phyloP scores from a whole-genome alignment of 768 basidiomycete genomes.

The Boletus tylopilopsis region DNA sequence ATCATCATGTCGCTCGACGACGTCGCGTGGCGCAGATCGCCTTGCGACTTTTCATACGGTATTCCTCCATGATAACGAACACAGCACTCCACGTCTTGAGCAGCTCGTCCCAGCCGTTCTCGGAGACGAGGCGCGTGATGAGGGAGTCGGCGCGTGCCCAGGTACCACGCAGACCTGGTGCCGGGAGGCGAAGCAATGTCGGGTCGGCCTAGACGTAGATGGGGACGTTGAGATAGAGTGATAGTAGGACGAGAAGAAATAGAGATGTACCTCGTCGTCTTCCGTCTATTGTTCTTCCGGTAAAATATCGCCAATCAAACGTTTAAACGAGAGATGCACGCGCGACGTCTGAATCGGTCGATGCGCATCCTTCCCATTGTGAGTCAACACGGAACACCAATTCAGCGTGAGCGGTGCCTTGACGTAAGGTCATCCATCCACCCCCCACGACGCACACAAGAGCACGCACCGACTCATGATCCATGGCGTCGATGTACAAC shows the following conservation, averaged over 20 bases:
- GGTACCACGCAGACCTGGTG: constrained; percentile 90
- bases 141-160: constrained; percentile 94
- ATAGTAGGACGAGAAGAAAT: too few species aligned
- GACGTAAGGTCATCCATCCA: too few species aligned
- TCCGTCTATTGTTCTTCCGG: constrained; percentile 79
- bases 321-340: constrained; percentile 82
- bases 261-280: constrained; percentile 76
- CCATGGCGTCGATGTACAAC: constrained; percentile 84
- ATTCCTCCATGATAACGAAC: constrained; percentile 99
- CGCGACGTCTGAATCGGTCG: constrained; percentile 74
- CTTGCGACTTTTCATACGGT: constrained; percentile 89
- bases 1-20: too few species aligned
- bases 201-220: constrained; percentile 69
- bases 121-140: constrained; percentile 84
- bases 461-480: constrained; percentile 63
- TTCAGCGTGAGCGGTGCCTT: constrained; percentile 87
- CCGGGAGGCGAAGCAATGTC: constrained; percentile 89
- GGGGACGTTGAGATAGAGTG: too few species aligned
- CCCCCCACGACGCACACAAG: background rate
- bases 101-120: constrained; percentile 98
- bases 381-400: constrained; percentile 99
- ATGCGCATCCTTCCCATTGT: constrained; percentile 93
- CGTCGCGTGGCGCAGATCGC: constrained; percentile 57
- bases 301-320: constrained; percentile 84
- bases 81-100: constrained; percentile 91